Evolutionary conservation across 768 basidiomycete species (phyloP).

Genomic region (Pleurotus citrinopileatus): DNA sequence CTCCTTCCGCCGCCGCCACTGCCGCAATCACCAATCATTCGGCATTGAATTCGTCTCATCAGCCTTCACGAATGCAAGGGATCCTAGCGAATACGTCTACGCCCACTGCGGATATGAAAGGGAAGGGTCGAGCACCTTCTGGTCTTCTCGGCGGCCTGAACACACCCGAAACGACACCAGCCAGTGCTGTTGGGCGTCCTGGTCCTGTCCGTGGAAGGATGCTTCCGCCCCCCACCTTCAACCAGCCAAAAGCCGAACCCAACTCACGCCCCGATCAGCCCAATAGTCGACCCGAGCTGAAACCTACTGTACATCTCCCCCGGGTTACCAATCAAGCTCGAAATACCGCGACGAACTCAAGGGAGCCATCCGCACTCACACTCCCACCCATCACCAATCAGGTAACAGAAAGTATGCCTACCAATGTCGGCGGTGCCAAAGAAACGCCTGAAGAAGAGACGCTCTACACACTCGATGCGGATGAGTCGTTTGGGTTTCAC

Average conservation of each 20-base stretch:
- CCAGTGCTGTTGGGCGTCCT: neutral
- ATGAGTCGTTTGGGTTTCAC: slow-evolving; percentile 47
- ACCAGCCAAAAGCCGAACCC: neutral
- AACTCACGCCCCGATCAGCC: slow-evolving; percentile 10
- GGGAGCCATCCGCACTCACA: too few species aligned
- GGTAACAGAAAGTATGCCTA: too few species aligned
- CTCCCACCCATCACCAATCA: too few species aligned
- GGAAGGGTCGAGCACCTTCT: neutral
- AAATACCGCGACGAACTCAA: too few species aligned
- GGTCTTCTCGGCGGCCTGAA: neutral
- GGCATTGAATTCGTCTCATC: slow-evolving; percentile 6
- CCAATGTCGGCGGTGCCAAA: too few species aligned
- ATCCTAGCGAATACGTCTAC: slow-evolving; percentile 6
- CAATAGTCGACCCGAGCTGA: too few species aligned
- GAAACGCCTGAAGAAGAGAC: neutral
- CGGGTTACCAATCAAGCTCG: too few species aligned
- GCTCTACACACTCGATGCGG: slow-evolving; percentile 12
- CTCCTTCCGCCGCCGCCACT: neutral
- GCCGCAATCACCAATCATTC: neutral
- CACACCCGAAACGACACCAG: neutral
- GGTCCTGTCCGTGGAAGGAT: neutral
- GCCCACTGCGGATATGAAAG: slow-evolving; percentile 1
- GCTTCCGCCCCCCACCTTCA: slow-evolving; percentile 2
- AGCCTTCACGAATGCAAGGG: neutral
- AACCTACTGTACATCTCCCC: too few species aligned